Evolutionary conservation across 257 asterid genomes (phyloP), one percentile per base, ranked within the genome.

Genomic region (Scutellaria barbata): DNA sequence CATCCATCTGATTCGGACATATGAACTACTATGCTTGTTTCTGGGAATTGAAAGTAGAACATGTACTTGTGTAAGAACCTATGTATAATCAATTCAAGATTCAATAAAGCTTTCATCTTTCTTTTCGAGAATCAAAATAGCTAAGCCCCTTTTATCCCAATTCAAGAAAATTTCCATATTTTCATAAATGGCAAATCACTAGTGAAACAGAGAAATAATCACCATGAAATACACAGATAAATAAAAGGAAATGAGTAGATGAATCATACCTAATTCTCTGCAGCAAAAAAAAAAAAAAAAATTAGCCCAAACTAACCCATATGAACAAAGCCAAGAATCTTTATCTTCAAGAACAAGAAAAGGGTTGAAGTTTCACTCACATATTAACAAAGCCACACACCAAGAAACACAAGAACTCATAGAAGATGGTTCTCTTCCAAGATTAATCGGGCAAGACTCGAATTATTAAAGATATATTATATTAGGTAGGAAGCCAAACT

Each of bases 1-100:
- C 82, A 25, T 78, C 86, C 95, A 85, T 53, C 53, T 45, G 45
- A 72, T 47, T 65, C 48, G 66, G 47, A 42, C 68, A 69, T 60
- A 45, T 53, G 22, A 53, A 62, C 46, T 7, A 50, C 37, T 40
- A 54, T 3, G 25, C 20, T 25, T 60, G 47, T 5, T 48, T 58
- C 69, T 75, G 70, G 39, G 57, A 62, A 53, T 55, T 47, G 25
- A 22, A 30, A 39, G 8, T 33, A 30, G 12, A 66, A 41, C 68
- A 63, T 63, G 14, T 4, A 61, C 14, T 9, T 0, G 5, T 4
- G 10, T 41, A 25, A 46, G 22, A 45, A 64, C 22, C 25, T 25
- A 11, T 41, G 12, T 7, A 2, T 17, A 17, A 40, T 40, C 41
- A 42, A 42, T 12, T 58, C 66, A 43, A 56, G 47, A 69, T 9